These are phyloP conservation scores for Fusarium sp. DNA, from an alignment of 2,329 filamentous ascomycete species.

Conservation along the genomic window DNA sequence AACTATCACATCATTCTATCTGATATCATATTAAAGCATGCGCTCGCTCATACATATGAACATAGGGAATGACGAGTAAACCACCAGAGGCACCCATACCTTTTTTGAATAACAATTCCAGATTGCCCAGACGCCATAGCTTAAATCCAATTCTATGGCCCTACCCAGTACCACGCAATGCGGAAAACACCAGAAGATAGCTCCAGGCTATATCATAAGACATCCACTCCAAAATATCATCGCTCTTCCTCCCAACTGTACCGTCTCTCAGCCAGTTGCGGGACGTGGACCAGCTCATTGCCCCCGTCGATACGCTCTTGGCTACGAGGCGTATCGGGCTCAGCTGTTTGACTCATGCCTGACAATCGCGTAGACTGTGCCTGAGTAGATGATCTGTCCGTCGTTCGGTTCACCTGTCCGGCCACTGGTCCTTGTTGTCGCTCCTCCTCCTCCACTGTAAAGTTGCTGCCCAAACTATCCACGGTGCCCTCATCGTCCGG, in stretches of 20 bases:
- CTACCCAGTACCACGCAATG: neutral
- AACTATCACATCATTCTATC: neutral
- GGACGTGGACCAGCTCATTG: conserved; percentile 62
- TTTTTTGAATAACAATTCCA: neutral
- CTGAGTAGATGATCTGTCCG: conserved; percentile 1
- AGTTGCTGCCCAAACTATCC: conserved; percentile 68
- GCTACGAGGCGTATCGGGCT: conserved; percentile 42
- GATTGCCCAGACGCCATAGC: neutral
- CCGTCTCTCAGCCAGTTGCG: conserved; percentile 61
- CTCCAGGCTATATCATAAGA: neutral
- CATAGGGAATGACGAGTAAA: conserved; percentile 1
- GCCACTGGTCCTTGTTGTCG: conserved; percentile 45
- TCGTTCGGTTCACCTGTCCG: conserved; percentile 37
- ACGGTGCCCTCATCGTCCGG: conserved; percentile 27
- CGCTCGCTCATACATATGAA: conserved; percentile 26
- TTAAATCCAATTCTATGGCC: neutral
- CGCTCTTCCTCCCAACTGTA: conserved; percentile 64
- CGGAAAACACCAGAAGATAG: neutral
- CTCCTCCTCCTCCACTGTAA: conserved; percentile 62
- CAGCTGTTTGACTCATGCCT: neutral
- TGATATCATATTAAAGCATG: conserved; percentile 15
- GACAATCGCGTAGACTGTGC: neutral
- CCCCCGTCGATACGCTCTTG: conserved; percentile 58
- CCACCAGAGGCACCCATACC: neutral
- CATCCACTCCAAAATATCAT: conserved; percentile 6